A percentile compares a stretch with the other conserved stretches of the same genome.
phyloP scores from a whole-genome alignment of 176 grass and related monocot genomes.

The Aegilops speltoides region DNA sequence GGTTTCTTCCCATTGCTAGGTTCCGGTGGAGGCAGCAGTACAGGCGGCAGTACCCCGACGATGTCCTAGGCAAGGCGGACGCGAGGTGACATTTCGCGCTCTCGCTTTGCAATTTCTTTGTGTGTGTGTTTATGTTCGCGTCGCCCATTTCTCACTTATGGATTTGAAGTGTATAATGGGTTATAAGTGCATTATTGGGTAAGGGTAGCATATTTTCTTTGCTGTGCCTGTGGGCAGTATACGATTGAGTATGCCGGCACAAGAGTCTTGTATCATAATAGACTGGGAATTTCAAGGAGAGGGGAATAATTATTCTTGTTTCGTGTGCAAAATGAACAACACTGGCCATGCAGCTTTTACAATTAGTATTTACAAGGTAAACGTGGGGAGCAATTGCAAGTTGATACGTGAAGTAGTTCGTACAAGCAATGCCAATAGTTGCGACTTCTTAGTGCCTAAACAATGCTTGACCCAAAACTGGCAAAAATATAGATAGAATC shows the following conservation, averaged over 20 bases:
- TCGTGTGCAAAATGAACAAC: background rate
- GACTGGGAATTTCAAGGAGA: background rate
- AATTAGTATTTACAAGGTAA: background rate
- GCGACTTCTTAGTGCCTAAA: background rate
- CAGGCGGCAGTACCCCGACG: constrained; percentile 83
- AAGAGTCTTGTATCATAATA: background rate
- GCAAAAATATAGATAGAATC: background rate
- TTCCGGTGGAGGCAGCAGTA: constrained; percentile 94
- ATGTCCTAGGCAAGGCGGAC: constrained; percentile 61
- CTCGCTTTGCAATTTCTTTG: background rate
- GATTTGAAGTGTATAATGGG: background rate
- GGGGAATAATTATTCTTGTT: background rate
- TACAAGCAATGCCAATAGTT: no score
- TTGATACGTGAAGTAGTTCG: no score
- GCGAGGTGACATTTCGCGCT: constrained; percentile 41
- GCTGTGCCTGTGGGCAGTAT: background rate
- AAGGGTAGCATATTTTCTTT: background rate
- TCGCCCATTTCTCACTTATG: background rate
- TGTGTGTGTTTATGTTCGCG: background rate
- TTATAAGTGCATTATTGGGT: background rate
- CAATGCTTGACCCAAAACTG: background rate
- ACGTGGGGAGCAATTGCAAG: background rate
- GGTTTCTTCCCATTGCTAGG: constrained; percentile 38
- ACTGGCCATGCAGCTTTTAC: background rate
- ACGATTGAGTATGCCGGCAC: background rate